Evolutionary conservation across 768 basidiomycete species (phyloP), one percentile per base, ranked within the genome.

Genomic region (Trichaptum fuscoviolaceum): DNA sequence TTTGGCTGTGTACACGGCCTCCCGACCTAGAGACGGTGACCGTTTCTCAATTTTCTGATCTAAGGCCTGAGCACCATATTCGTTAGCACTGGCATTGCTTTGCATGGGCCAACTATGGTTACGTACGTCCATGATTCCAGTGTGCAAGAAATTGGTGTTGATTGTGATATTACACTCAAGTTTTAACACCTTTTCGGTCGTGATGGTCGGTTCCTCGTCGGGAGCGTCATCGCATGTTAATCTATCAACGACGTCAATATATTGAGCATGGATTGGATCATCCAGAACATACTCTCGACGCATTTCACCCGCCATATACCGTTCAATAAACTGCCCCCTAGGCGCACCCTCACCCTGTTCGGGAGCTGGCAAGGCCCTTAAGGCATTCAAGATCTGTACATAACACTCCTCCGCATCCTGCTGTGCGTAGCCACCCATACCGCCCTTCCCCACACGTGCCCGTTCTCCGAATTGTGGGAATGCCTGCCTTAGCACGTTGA

Each of bases 371-470:
- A 95, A 81, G n/a, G 90, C 87, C 67, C 87, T 83, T 62, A 96
- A 79, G 0, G 88, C 82, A 66, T 87, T 87, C 20, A 92, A 79
- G 67, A 96, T 87, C 64, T 89, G 85, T 8, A 81, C 82, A 81
- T 90, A 95, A 71, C 94, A 96, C 75, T 97, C 95, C 73, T 96
- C 95, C 23, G 95, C 95, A 82, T 80, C 84, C 84, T 98, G 96
- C 75, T 98, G 97, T 1, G 95, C 89, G 72, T 88, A 94, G 20
- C 83, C 83, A 10, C 78, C 71, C 66, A 75, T 68, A 62, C 68
- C 81, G 15, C 15, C 42, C 77, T 71, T 76, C 59, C 71, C 79
- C 62, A 72, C 77, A 76, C 74, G 77, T 69, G 78, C 78, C 57
- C 76, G 78, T 73, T 99, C 95, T 2, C 87, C 91, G 71, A 99